Base-by-base conservation (phyloP, 495 filamentous ascomycete genomes). In the Lasiosphaeria hispida region DNA sequence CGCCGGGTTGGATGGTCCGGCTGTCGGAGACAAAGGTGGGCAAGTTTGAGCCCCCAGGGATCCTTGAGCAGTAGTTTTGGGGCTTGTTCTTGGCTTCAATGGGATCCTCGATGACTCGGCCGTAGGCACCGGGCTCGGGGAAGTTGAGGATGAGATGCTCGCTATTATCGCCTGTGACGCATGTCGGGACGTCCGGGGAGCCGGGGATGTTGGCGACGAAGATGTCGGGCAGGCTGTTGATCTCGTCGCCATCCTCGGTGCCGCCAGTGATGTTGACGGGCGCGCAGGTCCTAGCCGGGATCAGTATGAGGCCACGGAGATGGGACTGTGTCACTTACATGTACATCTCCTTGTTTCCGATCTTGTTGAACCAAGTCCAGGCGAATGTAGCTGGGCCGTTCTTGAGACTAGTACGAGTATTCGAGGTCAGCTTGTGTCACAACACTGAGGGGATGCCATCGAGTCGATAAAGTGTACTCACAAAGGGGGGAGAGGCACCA, bases 291-390 rank as follows among this genome's bases (percentile, higher is more conserved):
- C 64, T 67, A 37, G 10, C 5, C 10, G 11, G 13, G 14, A 30
- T 30, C 23, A 30, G 23, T 30, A 30, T 30, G 15, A 45, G 15
- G 14, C 10, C 10, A 23, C 5, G 42, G 10, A 11, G 8, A 23
- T 0, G 42, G 17, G 33, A 52, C 11, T 4, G 8, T 17, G 34
- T n/a, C 36, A 14, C 58, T 47, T 41, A 64, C 55, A 83, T 83
- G 67, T 84, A 87, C 74, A 87, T 83, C 62, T 85, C 82, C 10
- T 75, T 75, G 55, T 84, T 80, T 0, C 83, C 83, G 0, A 77
- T 41, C 17, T 78, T 66, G 45, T 83, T 85, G 65, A 82, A 80
- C 85, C 85, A 87, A 0, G 77, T 79, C 84, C 82, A 87, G 1
- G 80, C 77, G 43, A 87, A 75, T 0, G 78, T 68, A 3, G 70